Evolutionary conservation across 1,284 basidiomycete genomes (phyloP), one percentile per base, ranked within the genome.

Genomic region (Inonotus hispidus): DNA sequence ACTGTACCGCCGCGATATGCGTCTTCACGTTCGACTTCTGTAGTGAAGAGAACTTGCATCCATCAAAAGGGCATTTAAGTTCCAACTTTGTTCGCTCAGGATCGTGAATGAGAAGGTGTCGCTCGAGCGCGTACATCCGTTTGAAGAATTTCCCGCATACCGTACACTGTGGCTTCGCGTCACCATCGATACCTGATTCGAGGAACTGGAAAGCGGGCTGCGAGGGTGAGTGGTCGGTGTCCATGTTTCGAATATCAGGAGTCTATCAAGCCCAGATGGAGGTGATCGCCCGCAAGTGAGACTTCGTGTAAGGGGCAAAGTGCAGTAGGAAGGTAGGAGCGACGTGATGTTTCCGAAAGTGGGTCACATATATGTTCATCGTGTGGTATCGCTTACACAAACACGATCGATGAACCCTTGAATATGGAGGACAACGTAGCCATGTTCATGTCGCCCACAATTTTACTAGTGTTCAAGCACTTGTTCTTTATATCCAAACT

Each of bases 1-100:
- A 62, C 61, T 62, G 61, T 16, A 62, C 61, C 19, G 61, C 45
- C 16, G 63, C 53, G 19, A 62, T 54, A 49, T 62, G 61, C 7
- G 56, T 59, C 23, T 58, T 58, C 6, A 62, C 49, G 49, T 62
- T 62, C 27, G 61, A 59, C 57, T 59, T 62, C 25, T 62, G 61
- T 16, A 62, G 49, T 2, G 61, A 52, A 21, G 29, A 38, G 50
- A 53, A 59, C 14, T 35, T 52, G 43, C 61, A 62, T n/a, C 43
- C 47, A 0, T 38, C 19, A 35, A 32, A 54, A 7, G 57, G 27
- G 23, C 61, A 62, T 10, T 23, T 25, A 23, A 45, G 50, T n/a
- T 45, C 57, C 11, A 49, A 32, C n/a, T 49, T n/a, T 53, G 41
- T 3, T 13, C 61, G 38, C 7, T 54, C 27, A 7, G 46, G 55